These are phyloP conservation scores for Phialemoniopsis sp. DNA, from an alignment of 2,329 filamentous ascomycete species.

Conservation along the genomic window DNA sequence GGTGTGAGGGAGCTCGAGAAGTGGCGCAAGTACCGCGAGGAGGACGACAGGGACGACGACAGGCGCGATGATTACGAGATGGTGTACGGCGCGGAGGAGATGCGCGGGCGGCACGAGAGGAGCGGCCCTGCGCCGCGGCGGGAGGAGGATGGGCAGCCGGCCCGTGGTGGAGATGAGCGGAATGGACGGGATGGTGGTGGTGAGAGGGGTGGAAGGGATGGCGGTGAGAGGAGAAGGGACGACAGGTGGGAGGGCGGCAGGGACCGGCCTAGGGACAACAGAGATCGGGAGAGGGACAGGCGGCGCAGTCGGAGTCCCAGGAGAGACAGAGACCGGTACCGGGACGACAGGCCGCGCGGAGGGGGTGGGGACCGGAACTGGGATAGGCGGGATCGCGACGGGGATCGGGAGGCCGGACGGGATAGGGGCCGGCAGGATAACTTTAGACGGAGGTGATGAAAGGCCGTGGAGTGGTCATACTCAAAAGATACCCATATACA, in stretches of 20 bases:
- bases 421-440: conserved; percentile 16
- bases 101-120: conserved; percentile 46
- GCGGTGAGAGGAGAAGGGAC: conserved; percentile 1
- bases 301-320: conserved; percentile 35
- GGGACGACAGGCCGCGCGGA: conserved; percentile 18
- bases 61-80: conserved; percentile 60
- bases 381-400: conserved; percentile 26
- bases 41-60: conserved; percentile 33
- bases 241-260: conserved; percentile 4
- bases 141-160: conserved; percentile 13
- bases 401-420: conserved; percentile 21
- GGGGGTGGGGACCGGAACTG: conserved; percentile 14
- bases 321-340: conserved; percentile 16
- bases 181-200: conserved; percentile 1
- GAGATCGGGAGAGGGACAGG: conserved; percentile 24
- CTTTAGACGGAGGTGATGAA: conserved; percentile 10
- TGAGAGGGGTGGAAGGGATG: conserved; percentile 1
- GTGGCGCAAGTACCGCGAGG: conserved; percentile 81
- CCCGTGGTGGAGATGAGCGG: conserved; percentile 11
- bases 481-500: too few relatives aligned
- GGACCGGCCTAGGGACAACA: conserved; percentile 3
- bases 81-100: conserved; percentile 74
- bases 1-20: conserved; percentile 86
- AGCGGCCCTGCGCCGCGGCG: conserved; percentile 19
- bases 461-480: too few relatives aligned